Evolutionary conservation across 1,284 basidiomycete genomes (phyloP).

Genomic region (Laetiporus sulphureus): DNA sequence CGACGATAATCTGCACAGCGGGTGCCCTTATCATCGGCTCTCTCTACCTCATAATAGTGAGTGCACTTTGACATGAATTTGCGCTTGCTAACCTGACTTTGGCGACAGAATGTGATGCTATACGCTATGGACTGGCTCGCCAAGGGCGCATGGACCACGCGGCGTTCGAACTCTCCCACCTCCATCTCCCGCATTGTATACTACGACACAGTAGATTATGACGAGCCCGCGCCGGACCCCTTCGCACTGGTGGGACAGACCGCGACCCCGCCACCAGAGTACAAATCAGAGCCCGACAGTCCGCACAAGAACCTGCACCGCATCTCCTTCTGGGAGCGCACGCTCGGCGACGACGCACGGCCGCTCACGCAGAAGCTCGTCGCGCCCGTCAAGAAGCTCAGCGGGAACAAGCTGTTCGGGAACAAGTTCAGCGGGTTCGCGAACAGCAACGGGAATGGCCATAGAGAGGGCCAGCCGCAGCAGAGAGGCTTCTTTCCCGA

Average conservation of each 20-base stretch:
- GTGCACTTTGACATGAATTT: no score
- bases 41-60: background rate
- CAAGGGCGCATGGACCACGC: no score
- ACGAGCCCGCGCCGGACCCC: background rate
- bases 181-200: no score
- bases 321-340: background rate
- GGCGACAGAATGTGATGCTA: no score
- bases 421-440: no score
- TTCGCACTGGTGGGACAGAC: background rate
- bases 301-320: background rate
- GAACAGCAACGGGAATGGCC: no score
- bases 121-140: no score
- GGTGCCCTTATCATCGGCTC: background rate
- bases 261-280: background rate
- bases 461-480: no score
- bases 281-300: background rate
- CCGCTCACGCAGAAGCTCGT: slow-evolving; percentile 6
- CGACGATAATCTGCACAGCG: background rate
- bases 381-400: slow-evolving; percentile 4
- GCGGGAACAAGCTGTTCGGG: no score
- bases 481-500: slow-evolving; percentile 9
- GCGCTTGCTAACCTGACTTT: no score
- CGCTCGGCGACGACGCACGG: background rate
- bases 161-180: no score
- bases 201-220: no score